phyloP scores from a whole-genome alignment of 352 stramenopile species.

The Halophytophthora polymorphica region DNA sequence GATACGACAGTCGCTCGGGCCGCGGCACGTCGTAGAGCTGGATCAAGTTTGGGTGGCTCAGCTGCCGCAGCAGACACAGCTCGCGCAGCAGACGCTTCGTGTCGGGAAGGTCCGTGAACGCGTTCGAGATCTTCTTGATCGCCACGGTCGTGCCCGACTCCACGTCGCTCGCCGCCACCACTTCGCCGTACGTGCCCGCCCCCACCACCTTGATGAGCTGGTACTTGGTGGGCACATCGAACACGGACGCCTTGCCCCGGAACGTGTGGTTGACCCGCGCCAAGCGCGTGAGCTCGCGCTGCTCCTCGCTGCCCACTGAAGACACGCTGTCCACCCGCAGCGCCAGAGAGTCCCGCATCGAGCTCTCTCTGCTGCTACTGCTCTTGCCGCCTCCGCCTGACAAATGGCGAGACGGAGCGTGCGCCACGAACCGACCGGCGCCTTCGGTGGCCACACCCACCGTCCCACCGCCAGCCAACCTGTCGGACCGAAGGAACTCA shows the following conservation, averaged over 20 bases:
- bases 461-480: constrained; percentile 18
- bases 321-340: too few relatives aligned
- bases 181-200: constrained; percentile 75
- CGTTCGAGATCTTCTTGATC: constrained; percentile 94
- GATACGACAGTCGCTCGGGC: constrained; percentile 90
- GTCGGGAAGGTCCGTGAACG: constrained; percentile 72
- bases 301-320: constrained; percentile 15
- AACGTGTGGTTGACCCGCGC: constrained; percentile 67
- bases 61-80: constrained; percentile 84
- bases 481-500: constrained; percentile 49
- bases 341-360: too few relatives aligned
- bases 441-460: constrained; percentile 19
- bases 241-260: constrained; percentile 58
- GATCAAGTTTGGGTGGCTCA: constrained; percentile 93
- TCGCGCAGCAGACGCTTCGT: constrained; percentile 94
- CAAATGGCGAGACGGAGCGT: constrained; percentile 19
- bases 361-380: too few relatives aligned
- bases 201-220: constrained; percentile 82
- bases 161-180: constrained; percentile 77
- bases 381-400: too few relatives aligned
- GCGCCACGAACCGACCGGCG: constrained; percentile 24
- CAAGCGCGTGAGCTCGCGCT: constrained; percentile 32
- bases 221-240: constrained; percentile 80
- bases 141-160: constrained; percentile 86
- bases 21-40: constrained; percentile 91